Evolutionary conservation across 2,329 filamentous ascomycete genomes (phyloP), one percentile per base, ranked within the genome.

Genomic region (Lecanicillium sp.): DNA sequence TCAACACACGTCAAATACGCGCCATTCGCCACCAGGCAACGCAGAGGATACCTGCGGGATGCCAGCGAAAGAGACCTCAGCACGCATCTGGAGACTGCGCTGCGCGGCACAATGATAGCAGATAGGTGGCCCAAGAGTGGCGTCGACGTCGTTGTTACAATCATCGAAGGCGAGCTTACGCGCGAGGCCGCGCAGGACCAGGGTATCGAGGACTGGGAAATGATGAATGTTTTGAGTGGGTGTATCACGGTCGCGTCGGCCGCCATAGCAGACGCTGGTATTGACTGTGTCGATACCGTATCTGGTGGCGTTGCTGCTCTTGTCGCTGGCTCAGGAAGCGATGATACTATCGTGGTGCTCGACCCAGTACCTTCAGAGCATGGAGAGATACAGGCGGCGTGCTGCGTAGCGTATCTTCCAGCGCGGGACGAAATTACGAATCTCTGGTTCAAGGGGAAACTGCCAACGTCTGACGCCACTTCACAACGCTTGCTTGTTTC

Each of bases 121-220:
- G 89, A 95, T 57, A 73, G 90, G 42, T 98, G 90, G 86, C 92
- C 92, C n/a, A 98, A 98, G 69, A 95, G 87, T 58, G 89, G 87
- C 32, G 81, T 95, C n/a, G 92, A 98, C 57, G 81, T 98, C 29
- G 82, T 95, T 14, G 79, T 98, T 35, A 95, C 88, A 1, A 80
- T 98, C 35, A 70, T 98, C 14, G 92, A 98, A 63, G 90, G 87
- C 3, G 92, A 96, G 54, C 86, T 95, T 56, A 83, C 90, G 62
- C 73, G 57, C 57, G 74, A 60, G 57, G 59, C 60, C 33, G 63
- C 62, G 3, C 55, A 65, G 20, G 63, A 64, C 17, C 61, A 65
- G 48, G 68, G 65, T 8, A 73, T 78, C 42, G 78, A 80, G 45
- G 77, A 83, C 12, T 94, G 87, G 82, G 87, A 88, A 9, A 75